Conservation (phyloP, 2,329 filamentous ascomycete species). For the Rhinocladiella similis region DNA sequence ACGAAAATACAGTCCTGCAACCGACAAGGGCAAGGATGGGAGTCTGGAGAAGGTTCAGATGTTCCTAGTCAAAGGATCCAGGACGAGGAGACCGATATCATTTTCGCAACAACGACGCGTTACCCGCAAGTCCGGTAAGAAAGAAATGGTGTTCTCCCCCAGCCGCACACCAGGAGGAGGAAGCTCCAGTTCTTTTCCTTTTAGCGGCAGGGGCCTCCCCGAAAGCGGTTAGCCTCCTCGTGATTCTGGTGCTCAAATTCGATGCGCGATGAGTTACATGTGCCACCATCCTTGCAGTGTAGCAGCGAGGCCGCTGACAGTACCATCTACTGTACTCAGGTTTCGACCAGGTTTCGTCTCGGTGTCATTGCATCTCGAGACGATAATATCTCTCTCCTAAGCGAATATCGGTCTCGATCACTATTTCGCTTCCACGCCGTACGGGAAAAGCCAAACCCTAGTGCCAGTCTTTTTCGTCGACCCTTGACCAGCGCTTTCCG, state of each 20-base stretch:
- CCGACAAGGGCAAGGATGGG: background rate
- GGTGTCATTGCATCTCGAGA: background rate
- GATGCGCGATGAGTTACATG: background rate
- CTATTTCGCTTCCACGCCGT: background rate
- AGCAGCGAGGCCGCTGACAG: no score
- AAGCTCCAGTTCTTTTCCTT: background rate
- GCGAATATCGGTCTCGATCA: background rate
- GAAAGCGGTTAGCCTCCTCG: background rate
- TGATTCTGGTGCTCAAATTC: background rate
- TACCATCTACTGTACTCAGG: background rate
- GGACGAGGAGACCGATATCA: background rate
- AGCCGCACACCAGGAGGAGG: background rate
- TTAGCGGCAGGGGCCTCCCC: background rate
- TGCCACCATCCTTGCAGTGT: background rate
- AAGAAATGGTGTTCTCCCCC: background rate
- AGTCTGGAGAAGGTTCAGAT: background rate
- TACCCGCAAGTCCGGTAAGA: background rate
- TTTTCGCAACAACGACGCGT: constrained; percentile 2
- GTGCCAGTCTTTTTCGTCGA: background rate
- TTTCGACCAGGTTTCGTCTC: background rate
- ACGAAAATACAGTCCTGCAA: background rate
- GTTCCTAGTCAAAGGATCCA: background rate
- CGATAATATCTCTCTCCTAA: background rate
- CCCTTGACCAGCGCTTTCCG: background rate
- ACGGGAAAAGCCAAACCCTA: background rate